Percentiles rank a stretch among this genome's conserved stretches.
Conservation (phyloP, 78 protist genomes). For the Mastigamoeba balamuthi region DNA sequence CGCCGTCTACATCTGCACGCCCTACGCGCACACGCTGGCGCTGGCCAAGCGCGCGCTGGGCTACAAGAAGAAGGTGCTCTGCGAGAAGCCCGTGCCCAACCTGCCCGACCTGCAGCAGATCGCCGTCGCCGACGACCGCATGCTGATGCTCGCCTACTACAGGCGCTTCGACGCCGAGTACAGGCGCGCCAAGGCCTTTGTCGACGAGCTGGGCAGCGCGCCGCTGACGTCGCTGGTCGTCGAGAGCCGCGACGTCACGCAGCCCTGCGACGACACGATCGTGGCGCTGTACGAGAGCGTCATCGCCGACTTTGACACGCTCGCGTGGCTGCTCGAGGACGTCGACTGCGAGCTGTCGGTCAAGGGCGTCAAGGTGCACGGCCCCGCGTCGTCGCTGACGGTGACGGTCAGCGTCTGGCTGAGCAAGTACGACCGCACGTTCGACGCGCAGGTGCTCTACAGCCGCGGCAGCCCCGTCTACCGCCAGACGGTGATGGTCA, state of each 20-base stretch:
- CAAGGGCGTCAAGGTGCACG: neutral
- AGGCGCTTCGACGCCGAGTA: too few species aligned
- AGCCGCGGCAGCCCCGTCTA: neutral
- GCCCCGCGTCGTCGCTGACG: neutral
- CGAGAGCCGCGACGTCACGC: neutral
- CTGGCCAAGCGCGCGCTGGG: neutral
- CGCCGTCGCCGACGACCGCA: neutral
- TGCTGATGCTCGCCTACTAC: neutral
- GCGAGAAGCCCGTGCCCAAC: neutral
- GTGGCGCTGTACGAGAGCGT: neutral
- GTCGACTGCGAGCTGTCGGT: neutral
- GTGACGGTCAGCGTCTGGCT: neutral
- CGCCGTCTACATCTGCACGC: neutral
- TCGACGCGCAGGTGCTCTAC: neutral
- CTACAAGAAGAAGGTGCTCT: neutral
- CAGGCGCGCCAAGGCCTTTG: too few species aligned
- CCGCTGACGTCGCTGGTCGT: too few species aligned
- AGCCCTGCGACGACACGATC: neutral
- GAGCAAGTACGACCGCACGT: neutral
- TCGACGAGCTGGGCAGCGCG: too few species aligned
- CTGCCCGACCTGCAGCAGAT: neutral
- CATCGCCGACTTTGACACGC: neutral
- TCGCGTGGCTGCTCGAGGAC: neutral
- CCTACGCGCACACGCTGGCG: neutral
- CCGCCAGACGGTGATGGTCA: neutral